A percentile compares a stretch with the other conserved stretches of the same genome.
These are phyloP conservation scores for Hypoxylon sp. DNA, from an alignment of 2,329 filamentous ascomycete species.

Conservation along the genomic window DNA sequence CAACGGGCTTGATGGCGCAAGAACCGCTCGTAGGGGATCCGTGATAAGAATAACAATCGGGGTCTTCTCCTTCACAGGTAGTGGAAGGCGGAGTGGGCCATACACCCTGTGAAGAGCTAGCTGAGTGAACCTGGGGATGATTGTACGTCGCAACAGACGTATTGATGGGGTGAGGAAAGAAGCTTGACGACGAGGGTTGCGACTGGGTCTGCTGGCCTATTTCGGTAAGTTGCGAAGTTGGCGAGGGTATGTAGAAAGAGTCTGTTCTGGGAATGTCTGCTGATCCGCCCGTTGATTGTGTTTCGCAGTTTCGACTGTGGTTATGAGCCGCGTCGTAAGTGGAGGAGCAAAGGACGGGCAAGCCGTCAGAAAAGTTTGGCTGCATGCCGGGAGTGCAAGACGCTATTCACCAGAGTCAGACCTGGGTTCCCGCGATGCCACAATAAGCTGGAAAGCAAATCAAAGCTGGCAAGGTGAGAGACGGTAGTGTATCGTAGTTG, in stretches of 20 bases:
- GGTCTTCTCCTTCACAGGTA: conserved; percentile 55
- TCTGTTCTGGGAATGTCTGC: conserved; percentile 31
- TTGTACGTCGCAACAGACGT: conserved; percentile 41
- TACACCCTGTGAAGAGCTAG: conserved; percentile 43
- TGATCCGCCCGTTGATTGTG: conserved; percentile 44
- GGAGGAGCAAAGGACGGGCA: conserved; percentile 44
- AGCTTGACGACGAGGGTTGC: conserved; percentile 27
- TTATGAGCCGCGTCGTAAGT: conserved; percentile 31
- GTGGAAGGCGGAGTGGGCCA: conserved; percentile 57
- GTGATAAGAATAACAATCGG: conserved; percentile 55
- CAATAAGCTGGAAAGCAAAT: conserved; percentile 29
- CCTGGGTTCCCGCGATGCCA: conserved; percentile 11
- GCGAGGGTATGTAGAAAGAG: conserved; percentile 39
- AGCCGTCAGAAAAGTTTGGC: conserved; percentile 41
- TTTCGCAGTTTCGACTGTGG: conserved; percentile 40
- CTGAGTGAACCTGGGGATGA: conserved; percentile 41
- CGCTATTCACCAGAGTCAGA: conserved; percentile 18
- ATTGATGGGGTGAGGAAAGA: conserved; percentile 24
- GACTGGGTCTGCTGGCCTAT: conserved; percentile 31
- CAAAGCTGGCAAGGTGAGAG: neutral
- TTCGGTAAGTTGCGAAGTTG: conserved; percentile 38
- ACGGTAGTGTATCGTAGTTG: conserved; percentile 18
- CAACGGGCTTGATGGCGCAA: conserved; percentile 24
- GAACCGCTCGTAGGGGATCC: conserved; percentile 50
- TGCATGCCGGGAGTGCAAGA: conserved; percentile 43